These are phyloP conservation scores for Microbotryum intermedium DNA, from an alignment of 1,284 basidiomycete species.

Conservation along the genomic window DNA sequence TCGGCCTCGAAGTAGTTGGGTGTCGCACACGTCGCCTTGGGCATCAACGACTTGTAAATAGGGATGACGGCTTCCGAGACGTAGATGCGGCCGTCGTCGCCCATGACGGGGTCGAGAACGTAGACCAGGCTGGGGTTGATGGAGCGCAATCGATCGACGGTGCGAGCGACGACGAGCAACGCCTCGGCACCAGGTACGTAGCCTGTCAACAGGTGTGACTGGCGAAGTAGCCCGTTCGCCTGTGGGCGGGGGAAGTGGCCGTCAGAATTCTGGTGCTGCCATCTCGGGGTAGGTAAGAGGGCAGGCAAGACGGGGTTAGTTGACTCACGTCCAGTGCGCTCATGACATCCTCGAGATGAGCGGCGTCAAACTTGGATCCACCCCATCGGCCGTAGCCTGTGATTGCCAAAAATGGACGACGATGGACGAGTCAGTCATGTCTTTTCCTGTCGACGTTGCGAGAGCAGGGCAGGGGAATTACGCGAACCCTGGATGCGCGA, in stretches of 20 bases:
- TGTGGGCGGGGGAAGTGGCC: not conserved
- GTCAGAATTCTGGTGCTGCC: not conserved
- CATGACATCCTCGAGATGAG: conserved; percentile 40
- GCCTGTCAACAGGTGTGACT: conserved; percentile 46
- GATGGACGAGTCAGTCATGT: not conserved
- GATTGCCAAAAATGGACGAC: not conserved
- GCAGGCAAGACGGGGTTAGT: not conserved
- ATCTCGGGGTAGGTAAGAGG: not conserved
- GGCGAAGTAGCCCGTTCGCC: conserved; percentile 33
- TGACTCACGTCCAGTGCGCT: conserved; percentile 30
- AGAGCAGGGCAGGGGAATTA: not conserved
- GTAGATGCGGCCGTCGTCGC: conserved; percentile 79
- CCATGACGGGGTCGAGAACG: conserved; percentile 57
- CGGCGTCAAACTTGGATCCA: conserved; percentile 40
- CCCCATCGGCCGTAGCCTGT: conserved; percentile 41
- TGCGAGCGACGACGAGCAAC: conserved; percentile 55
- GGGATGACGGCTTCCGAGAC: conserved; percentile 82
- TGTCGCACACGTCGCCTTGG: conserved; percentile 78
- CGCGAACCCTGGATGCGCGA: conserved; percentile 19
- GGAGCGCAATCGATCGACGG: conserved; percentile 55
- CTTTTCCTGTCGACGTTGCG: not conserved
- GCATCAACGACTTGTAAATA: conserved; percentile 70
- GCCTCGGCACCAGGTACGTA: conserved; percentile 83
- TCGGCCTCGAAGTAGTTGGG: conserved; percentile 99
- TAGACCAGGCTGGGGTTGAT: conserved; percentile 60